phyloP scores from a whole-genome alignment of 164 flowering plant genomes.

The Malania oleifera region DNA sequence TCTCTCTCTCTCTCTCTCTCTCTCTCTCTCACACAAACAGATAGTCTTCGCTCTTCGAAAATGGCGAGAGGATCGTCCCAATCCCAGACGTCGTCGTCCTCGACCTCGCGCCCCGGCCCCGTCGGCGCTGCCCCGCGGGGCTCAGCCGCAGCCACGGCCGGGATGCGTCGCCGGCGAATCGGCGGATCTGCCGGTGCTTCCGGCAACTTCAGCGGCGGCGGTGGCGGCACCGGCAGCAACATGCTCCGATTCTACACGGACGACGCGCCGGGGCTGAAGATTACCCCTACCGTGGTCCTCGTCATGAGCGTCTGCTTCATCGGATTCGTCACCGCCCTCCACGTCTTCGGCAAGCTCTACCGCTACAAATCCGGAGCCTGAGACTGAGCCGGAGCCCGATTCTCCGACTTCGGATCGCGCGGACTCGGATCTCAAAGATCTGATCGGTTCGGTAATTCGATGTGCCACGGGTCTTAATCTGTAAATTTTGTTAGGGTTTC shows the following conservation, averaged over 20 bases:
- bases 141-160: conserved; percentile 75
- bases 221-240: conserved; percentile 45
- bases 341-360: conserved; percentile 87
- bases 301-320: conserved; percentile 94
- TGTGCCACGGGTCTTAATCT: conserved; percentile 1
- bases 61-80: conserved; percentile 78
- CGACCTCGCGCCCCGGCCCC: conserved; percentile 48
- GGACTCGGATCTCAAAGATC: neutral
- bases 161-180: conserved; percentile 48
- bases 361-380: conserved; percentile 47
- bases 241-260: conserved; percentile 91
- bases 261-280: conserved; percentile 84
- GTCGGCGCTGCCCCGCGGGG: conserved; percentile 58
- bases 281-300: conserved; percentile 80
- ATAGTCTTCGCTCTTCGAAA: neutral
- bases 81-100: conserved; percentile 51
- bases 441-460: neutral
- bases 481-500: conserved; percentile 1
- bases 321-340: conserved; percentile 87
- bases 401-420: neutral
- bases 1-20: conserved; percentile 5
- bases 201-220: conserved; percentile 17
- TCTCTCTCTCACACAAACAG: neutral
- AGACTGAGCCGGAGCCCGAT: conserved; percentile 23
- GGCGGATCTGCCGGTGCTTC: conserved; percentile 4